A percentile compares a stretch with the other conserved stretches of the same genome.
These are phyloP conservation scores for Pseudocercospora fuligena DNA, from an alignment of 2,329 filamentous ascomycete genomes.

Conservation along the genomic window DNA sequence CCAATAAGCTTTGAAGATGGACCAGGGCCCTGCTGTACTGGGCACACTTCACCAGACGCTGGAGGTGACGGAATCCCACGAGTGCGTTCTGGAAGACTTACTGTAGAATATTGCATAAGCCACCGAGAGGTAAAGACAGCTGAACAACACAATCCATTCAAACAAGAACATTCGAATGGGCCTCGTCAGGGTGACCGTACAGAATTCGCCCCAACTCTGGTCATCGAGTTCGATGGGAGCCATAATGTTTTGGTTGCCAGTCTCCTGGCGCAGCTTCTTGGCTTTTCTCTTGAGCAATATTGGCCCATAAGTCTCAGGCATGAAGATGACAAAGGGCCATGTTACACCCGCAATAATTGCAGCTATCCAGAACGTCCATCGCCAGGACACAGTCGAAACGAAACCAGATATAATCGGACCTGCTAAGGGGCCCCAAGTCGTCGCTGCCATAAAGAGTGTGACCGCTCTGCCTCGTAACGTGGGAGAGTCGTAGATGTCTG, in stretches of 20 bases:
- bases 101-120: slow-evolving; percentile 69
- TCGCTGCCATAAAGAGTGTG: slow-evolving; percentile 68
- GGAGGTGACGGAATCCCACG: neutral
- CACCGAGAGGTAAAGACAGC: slow-evolving; percentile 70
- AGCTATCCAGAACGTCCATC: slow-evolving; percentile 73
- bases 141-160: slow-evolving; percentile 74
- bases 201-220: slow-evolving; percentile 59
- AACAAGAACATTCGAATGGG: slow-evolving; percentile 74
- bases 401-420: slow-evolving; percentile 70
- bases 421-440: slow-evolving; percentile 68
- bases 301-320: slow-evolving; percentile 59
- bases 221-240: slow-evolving; percentile 68
- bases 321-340: slow-evolving; percentile 63
- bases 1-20: too few species aligned
- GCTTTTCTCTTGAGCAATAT: slow-evolving; percentile 55
- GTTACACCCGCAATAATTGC: slow-evolving; percentile 70
- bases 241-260: slow-evolving; percentile 58
- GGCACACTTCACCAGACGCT: too few species aligned
- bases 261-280: slow-evolving; percentile 62
- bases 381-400: slow-evolving; percentile 66
- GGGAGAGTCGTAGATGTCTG: slow-evolving; percentile 67
- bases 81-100: slow-evolving; percentile 20
- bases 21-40: too few species aligned
- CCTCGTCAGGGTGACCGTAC: slow-evolving; percentile 71
- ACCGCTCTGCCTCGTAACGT: slow-evolving; percentile 63